Evolutionary conservation across 2,329 filamentous ascomycete species (phyloP).

Genomic region (Fusarium annulatum): DNA sequence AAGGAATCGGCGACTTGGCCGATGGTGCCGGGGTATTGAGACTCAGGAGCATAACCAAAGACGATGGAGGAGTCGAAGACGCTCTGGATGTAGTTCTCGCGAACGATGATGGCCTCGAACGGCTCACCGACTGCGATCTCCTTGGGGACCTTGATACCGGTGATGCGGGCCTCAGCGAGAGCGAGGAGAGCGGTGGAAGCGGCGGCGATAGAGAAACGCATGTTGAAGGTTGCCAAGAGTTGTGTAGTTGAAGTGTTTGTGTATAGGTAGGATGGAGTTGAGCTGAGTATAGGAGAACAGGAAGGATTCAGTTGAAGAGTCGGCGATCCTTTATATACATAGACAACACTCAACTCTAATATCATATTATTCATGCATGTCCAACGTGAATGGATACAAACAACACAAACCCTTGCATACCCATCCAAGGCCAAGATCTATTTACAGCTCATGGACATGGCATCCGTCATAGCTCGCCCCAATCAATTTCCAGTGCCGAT

Average conservation of each 20-base stretch:
- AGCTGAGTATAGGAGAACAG: background rate
- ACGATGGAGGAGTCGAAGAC: conserved; percentile 59
- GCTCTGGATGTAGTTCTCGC: conserved; percentile 57
- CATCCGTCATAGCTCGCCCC: conserved; percentile 21
- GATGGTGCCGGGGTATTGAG: conserved; percentile 45
- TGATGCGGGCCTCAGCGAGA: conserved; percentile 54
- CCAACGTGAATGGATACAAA: background rate
- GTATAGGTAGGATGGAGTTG: background rate
- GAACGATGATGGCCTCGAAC: conserved; percentile 54
- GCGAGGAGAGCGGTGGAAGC: conserved; percentile 43
- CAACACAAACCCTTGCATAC: background rate
- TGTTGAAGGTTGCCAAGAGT: conserved; percentile 16
- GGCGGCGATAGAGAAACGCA: conserved; percentile 44
- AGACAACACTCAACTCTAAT: background rate
- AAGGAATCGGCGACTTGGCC: conserved; percentile 45
- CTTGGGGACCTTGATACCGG: conserved; percentile 55
- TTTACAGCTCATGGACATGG: conserved; percentile 19
- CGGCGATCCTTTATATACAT: conserved; percentile 12
- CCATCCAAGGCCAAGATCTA: conserved; percentile 9
- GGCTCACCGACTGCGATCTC: conserved; percentile 53
- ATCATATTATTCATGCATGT: conserved; percentile 2
- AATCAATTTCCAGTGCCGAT: conserved; percentile 9
- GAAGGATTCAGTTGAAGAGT: background rate
- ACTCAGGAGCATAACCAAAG: conserved; percentile 50
- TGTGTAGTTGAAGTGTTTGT: background rate